Percentiles rank a stretch among this genome's conserved stretches.
Conservation (phyloP, 2,329 filamentous ascomycete species). For the Zopfia rhizophila region DNA sequence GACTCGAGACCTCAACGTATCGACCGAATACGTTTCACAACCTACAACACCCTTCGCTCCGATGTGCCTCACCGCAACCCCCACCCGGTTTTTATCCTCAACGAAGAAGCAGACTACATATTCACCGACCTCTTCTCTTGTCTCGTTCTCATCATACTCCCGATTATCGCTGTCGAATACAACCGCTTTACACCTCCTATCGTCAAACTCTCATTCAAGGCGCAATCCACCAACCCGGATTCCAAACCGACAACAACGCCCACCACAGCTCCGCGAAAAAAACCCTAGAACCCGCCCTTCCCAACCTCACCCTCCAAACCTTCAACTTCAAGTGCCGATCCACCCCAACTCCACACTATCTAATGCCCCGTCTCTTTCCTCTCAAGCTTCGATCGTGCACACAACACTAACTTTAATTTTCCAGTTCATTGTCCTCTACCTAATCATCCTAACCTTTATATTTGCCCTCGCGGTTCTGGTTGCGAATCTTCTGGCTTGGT, state of each 20-base stretch:
- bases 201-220: constrained; percentile 4
- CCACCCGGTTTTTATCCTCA: too few species aligned
- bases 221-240: constrained; percentile 18
- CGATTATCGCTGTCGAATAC: constrained; percentile 35
- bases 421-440: constrained; percentile 9
- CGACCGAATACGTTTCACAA: too few species aligned
- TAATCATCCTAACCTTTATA: constrained; percentile 28
- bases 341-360: neutral
- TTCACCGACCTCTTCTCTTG: constrained; percentile 30
- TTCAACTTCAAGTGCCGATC: neutral
- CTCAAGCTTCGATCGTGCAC: too few species aligned
- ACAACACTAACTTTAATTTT: too few species aligned
- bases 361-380: neutral
- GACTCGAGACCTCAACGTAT: too few species aligned
- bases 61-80: too few species aligned
- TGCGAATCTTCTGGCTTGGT: constrained; percentile 39
- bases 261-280: constrained; percentile 24
- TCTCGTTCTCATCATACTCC: constrained; percentile 32
- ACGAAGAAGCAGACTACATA: too few species aligned
- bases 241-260: constrained; percentile 23
- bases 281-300: constrained; percentile 43
- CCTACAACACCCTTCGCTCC: too few species aligned
- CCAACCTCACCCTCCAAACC: constrained; percentile 8
- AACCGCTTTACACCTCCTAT: constrained; percentile 18
- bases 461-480: constrained; percentile 33